Evolutionary conservation across 208 protist genomes (phyloP), one percentile per base, ranked within the genome.

Genomic region (Zelonia costaricensis): DNA sequence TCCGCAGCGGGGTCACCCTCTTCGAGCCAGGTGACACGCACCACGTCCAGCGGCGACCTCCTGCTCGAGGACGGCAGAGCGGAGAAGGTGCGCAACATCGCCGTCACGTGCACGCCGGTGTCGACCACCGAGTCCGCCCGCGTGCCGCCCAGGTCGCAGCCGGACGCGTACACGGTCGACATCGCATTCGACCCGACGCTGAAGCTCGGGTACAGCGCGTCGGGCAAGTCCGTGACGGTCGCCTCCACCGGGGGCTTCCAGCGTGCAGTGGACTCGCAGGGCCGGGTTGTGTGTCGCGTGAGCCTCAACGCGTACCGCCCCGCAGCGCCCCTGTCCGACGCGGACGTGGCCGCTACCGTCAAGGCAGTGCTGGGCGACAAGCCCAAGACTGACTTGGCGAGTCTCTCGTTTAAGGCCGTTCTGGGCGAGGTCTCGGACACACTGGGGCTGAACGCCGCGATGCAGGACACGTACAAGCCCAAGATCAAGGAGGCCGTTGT

Each of bases 181-280:
- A 9, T 90, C 36, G 61, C 69, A 0, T 79, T 94, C 33, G 85
- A 94, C 52, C 85, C 84, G 7, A 87, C 80, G 5, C 44, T 75
- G 49, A 54, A 30, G 3, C 69, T 70, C 22, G 80, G 80, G 8
- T 71, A 65, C 25, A 77, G 74, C 0, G 51, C 46, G 1, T 83
- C 80, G 5, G 86, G 82, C 9, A 92, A 91, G 68, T 85, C 83
- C 16, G 20, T 89, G 18, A 71, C 59, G 4, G 84, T 95, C 7
- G 48, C 75, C 35, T 68, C 83, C 1, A 80, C 78, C 15, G 58
- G 55, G 4, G 83, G 83, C 43, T 85, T 77, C 31, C 81, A 74
- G 74, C 69, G 55, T 16, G 69, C 83, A 43, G 67, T 76, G 48
- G 49, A 67, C 22, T 38, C 45, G 3, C 46, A 70, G n/a, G 64